Percentiles rank a stretch among this genome's conserved stretches.
phyloP scores from a whole-genome alignment of 176 grass and related monocot species.

The Oryza officinalis region DNA sequence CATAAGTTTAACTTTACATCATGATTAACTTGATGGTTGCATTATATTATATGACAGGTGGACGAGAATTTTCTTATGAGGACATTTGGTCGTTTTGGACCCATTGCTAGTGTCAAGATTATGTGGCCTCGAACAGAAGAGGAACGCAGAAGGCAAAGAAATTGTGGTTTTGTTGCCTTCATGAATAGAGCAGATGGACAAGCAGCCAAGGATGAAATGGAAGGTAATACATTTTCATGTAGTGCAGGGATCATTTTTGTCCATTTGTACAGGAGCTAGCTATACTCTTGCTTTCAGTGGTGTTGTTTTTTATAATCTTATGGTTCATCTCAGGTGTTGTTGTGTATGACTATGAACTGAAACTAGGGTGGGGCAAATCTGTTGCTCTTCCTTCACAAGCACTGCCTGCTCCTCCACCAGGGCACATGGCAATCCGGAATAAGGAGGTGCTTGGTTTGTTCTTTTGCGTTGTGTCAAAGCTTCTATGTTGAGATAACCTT shows the following conservation, averaged over 20 bases:
- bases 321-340: slow-evolving; percentile 70
- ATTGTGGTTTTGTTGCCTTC: slow-evolving; percentile 99
- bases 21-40: slow-evolving; percentile 20
- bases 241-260: slow-evolving; percentile 26
- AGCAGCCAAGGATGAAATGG: slow-evolving; percentile 99
- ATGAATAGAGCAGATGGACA: slow-evolving; percentile 97
- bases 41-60: slow-evolving; percentile 52
- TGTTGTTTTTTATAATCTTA: slow-evolving; percentile 17
- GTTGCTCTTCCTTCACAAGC: slow-evolving; percentile 96
- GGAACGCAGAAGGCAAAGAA: slow-evolving; percentile 90
- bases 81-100: slow-evolving; percentile 97
- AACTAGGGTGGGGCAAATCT: slow-evolving; percentile 99
- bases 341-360: slow-evolving; percentile 97
- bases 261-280: slow-evolving; percentile 12
- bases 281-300: not conserved
- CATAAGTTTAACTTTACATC: slow-evolving; percentile 4
- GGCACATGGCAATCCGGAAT: slow-evolving; percentile 98
- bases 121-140: slow-evolving; percentile 99
- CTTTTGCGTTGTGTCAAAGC: not conserved
- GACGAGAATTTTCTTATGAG: slow-evolving; percentile 98
- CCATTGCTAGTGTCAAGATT: slow-evolving; percentile 99
- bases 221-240: slow-evolving; percentile 53
- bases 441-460: slow-evolving; percentile 66
- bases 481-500: slow-evolving; percentile 10
- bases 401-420: slow-evolving; percentile 92